phyloP scores from a whole-genome alignment of 345 rosid species.

The Brassica napus region Da-Ae NC_063439.1:1861501-1862000 shows the following conservation, averaged over 20 bases:
- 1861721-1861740: background rate
- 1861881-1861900: no score
- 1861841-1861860: background rate
- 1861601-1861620: background rate
- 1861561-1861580: constrained; percentile 5
- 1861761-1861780: background rate
- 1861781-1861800: background rate
- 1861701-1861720: background rate
- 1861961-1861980: no score
- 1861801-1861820: background rate
- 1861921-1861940: background rate
- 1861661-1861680: background rate
- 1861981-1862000: no score
- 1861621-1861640: constrained; percentile 12
- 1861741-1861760: background rate
- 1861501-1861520: constrained; percentile 39
- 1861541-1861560: constrained; percentile 39
- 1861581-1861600: constrained; percentile 4
- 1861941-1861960: background rate
- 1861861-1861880: no score
- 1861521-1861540: constrained; percentile 43
- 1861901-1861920: no score
- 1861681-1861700: background rate
- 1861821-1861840: background rate
- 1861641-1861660: constrained; percentile 29